These are phyloP conservation scores for Calonectria hawksworthii DNA, from an alignment of 2,329 filamentous ascomycete genomes.

Conservation along the genomic window DNA sequence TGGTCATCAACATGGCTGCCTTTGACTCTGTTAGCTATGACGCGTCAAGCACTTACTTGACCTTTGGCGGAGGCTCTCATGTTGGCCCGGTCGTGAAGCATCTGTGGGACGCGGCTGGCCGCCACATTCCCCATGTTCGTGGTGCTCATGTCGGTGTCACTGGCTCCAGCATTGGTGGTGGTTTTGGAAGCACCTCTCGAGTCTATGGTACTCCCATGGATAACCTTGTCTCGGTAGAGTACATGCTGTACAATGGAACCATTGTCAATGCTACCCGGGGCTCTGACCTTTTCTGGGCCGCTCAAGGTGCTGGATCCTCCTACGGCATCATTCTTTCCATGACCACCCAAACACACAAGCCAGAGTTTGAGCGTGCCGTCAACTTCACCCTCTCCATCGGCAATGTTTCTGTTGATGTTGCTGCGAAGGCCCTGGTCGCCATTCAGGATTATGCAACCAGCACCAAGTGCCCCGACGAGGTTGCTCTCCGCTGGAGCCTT, in stretches of 20 bases:
- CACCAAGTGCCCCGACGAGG: constrained; percentile 34
- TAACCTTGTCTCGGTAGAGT: constrained; percentile 39
- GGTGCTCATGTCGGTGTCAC: constrained; percentile 40
- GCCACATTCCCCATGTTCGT: constrained; percentile 43
- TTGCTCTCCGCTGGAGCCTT: constrained; percentile 42
- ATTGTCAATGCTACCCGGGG: constrained; percentile 38
- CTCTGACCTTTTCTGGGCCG: constrained; percentile 43
- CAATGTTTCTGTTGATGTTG: constrained; percentile 24
- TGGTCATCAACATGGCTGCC: constrained; percentile 43
- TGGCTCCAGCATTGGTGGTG: constrained; percentile 43
- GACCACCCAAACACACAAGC: constrained; percentile 42
- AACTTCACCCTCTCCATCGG: constrained; percentile 42
- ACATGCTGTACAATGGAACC: constrained; percentile 44
- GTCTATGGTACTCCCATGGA: constrained; percentile 39
- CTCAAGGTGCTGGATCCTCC: constrained; percentile 39
- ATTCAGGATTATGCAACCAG: constrained; percentile 39
- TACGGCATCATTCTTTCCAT: constrained; percentile 42
- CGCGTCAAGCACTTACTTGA: constrained; percentile 29
- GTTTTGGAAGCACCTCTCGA: constrained; percentile 38
- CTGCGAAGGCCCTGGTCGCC: constrained; percentile 37
- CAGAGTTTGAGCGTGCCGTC: constrained; percentile 36
- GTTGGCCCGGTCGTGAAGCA: constrained; percentile 41
- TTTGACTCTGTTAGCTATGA: constrained; percentile 43
- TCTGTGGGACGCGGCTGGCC: constrained; percentile 43
- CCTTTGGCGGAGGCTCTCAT: constrained; percentile 41